A percentile compares a stretch with the other conserved stretches of the same genome.
Evolutionary conservation across 2,329 filamentous ascomycete genomes (phyloP).

Genomic region (Epichloe sylvatica): DNA sequence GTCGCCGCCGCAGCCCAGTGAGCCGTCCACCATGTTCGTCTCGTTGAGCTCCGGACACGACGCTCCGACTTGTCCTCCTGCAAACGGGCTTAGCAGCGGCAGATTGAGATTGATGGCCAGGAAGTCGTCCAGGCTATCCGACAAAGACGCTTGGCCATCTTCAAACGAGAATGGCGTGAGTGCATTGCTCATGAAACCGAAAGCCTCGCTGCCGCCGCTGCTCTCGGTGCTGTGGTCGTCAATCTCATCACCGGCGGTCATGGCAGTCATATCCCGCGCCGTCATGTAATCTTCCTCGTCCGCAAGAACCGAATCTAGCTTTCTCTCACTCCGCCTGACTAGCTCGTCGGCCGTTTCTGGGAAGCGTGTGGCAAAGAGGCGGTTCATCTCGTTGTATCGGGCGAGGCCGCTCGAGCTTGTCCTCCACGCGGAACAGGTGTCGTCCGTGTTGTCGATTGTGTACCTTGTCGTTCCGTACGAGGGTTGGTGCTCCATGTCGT

Average conservation of each 20-base stretch:
- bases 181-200: too few relatives aligned
- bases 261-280: background rate
- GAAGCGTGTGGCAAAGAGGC: background rate
- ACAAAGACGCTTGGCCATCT: too few relatives aligned
- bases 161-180: too few relatives aligned
- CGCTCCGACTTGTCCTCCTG: background rate
- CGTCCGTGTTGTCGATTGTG: background rate
- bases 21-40: background rate
- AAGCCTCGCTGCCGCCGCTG: background rate
- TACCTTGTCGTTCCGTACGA: background rate
- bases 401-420: background rate
- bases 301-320: background rate
- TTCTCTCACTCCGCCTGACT: background rate
- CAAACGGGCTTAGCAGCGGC: too few relatives aligned
- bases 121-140: too few relatives aligned
- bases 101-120: too few relatives aligned
- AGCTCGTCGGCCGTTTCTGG: background rate
- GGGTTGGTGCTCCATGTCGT: too few relatives aligned
- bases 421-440: background rate
- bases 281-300: background rate
- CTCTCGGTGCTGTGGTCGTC: background rate
- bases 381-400: background rate
- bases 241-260: background rate
- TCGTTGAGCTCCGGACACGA: background rate
- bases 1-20: background rate